Evolutionary conservation across 225 moss, liverwort and hornwort species (phyloP).

Genomic region (Ulota crispa): DNA sequence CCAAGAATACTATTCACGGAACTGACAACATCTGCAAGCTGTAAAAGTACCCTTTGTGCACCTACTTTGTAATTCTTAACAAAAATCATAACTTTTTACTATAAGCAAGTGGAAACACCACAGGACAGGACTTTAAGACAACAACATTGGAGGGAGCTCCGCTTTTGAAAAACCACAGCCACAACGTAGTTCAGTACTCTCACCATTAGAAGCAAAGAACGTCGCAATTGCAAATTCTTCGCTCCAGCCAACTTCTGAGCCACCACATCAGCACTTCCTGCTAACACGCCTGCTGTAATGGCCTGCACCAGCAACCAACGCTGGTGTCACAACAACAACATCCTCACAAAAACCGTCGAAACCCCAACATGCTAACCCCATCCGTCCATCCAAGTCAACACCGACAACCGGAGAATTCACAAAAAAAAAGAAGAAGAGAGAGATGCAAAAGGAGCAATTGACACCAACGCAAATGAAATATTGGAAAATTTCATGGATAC

Average conservation of each 20-base stretch:
- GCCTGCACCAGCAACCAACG: constrained; percentile 47
- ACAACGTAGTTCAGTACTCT: constrained; percentile 28
- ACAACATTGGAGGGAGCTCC: too few relatives aligned
- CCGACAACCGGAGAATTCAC: background rate
- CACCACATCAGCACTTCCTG: constrained; percentile 76
- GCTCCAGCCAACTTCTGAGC: constrained; percentile 84
- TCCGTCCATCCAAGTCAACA: too few relatives aligned
- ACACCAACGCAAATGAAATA: background rate
- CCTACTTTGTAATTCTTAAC: too few relatives aligned
- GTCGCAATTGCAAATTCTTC: constrained; percentile 73
- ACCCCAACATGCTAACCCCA: background rate
- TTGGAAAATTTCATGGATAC: too few relatives aligned
- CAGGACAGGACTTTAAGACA: too few relatives aligned
- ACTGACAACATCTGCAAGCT: too few relatives aligned
- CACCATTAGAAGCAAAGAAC: constrained; percentile 72
- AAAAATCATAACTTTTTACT: too few relatives aligned
- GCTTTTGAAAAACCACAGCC: background rate
- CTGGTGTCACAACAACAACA: background rate
- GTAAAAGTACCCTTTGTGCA: too few relatives aligned
- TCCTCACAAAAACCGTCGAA: background rate
- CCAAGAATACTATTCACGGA: too few relatives aligned
- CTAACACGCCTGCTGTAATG: constrained; percentile 80
- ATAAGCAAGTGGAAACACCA: too few relatives aligned
- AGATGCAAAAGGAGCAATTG: background rate
- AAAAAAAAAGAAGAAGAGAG: background rate